phyloP scores from a whole-genome alignment of 1,284 basidiomycete genomes.

The Puccinia brachypodii region DNA sequence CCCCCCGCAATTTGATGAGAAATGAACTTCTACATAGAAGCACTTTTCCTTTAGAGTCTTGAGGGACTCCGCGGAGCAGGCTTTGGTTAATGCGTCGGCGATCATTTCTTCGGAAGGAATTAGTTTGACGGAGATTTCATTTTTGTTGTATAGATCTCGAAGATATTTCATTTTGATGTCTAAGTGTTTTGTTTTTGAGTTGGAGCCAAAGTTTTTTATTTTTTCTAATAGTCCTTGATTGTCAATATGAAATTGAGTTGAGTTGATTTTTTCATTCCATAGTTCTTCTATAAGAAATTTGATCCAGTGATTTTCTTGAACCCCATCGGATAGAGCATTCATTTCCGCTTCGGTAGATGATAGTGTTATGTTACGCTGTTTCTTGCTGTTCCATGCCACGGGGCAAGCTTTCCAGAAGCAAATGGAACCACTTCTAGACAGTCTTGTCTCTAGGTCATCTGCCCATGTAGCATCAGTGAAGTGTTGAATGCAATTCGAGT shows the following conservation, averaged over 20 bases:
- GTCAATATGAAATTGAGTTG: background rate
- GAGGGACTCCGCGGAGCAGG: too few species aligned
- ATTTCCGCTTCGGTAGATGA: background rate
- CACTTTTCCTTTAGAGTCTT: background rate
- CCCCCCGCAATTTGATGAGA: background rate
- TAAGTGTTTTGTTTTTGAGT: too few species aligned
- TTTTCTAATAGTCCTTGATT: background rate
- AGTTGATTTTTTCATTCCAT: background rate
- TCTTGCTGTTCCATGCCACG: conserved; percentile 4
- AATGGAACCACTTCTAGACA: background rate
- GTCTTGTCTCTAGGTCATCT: background rate
- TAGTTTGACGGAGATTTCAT: background rate
- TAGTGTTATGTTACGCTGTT: background rate
- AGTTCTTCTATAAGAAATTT: background rate
- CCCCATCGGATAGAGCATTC: background rate
- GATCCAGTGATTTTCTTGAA: background rate
- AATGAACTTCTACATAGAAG: background rate
- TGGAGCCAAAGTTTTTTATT: background rate
- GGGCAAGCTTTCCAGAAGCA: background rate
- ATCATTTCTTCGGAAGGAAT: background rate
- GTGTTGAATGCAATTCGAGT: background rate
- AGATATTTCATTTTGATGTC: background rate
- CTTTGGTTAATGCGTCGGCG: background rate
- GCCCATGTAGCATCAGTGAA: conserved; percentile 1
- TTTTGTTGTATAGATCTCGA: background rate